These are phyloP conservation scores for barrel medic (Medicago truncatula) DNA, from an alignment of 306 rosid genomes.

Conservation along the genomic window DNA sequence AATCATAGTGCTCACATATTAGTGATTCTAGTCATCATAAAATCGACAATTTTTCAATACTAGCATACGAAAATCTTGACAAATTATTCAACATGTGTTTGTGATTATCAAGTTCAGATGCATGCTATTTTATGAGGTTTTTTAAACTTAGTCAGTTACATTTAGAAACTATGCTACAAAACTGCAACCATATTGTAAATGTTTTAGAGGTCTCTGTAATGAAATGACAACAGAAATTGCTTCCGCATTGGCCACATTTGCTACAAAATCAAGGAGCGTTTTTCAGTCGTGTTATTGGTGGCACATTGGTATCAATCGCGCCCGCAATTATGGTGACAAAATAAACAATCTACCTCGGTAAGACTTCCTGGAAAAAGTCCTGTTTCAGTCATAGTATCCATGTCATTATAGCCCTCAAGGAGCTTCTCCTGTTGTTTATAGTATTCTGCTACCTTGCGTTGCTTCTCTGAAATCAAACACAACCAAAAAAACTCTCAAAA, in stretches of 20 bases:
- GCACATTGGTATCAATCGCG: background rate
- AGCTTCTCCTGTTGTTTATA: slow-evolving; percentile 76
- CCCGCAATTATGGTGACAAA: slow-evolving; percentile 8
- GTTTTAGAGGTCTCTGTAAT: background rate
- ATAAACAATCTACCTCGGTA: slow-evolving; percentile 60
- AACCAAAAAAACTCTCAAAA: slow-evolving; percentile 2
- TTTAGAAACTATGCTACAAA: background rate
- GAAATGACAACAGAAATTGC: background rate
- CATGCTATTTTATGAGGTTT: background rate
- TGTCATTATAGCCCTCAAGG: slow-evolving; percentile 78
- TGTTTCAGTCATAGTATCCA: slow-evolving; percentile 68
- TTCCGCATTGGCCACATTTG: background rate
- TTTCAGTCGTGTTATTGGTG: no score
- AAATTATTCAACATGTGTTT: background rate
- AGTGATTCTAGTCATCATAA: background rate
- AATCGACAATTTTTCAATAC: background rate
- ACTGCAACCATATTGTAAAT: background rate
- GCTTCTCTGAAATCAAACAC: slow-evolving; percentile 51
- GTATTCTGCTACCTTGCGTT: slow-evolving; percentile 65
- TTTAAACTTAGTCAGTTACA: background rate
- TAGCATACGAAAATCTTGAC: background rate
- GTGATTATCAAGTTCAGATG: background rate
- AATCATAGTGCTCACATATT: background rate
- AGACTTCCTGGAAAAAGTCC: slow-evolving; percentile 71
- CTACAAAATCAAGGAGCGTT: background rate